phyloP scores from a whole-genome alignment of 768 basidiomycete genomes.

The Udeniomyces megalosporus region DNA sequence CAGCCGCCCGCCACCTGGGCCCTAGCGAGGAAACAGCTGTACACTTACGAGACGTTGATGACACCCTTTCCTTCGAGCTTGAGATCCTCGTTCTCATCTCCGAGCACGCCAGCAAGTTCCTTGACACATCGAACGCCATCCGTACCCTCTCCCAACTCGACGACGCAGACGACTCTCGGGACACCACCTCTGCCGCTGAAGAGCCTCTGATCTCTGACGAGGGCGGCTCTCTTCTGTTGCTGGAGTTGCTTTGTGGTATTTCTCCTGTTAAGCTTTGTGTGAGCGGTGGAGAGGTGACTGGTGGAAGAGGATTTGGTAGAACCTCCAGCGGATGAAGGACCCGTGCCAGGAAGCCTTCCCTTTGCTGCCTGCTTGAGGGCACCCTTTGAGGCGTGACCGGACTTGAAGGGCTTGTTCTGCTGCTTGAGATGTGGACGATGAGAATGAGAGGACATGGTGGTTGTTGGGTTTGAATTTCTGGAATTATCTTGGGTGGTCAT shows the following conservation, averaged over 20 bases:
- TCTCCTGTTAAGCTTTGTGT: slow-evolving; percentile 58
- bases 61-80: slow-evolving; percentile 33
- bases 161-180: slow-evolving; percentile 71
- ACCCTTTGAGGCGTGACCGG: slow-evolving; percentile 55
- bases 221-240: slow-evolving; percentile 47
- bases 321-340: neutral
- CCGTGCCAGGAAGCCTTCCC: slow-evolving; percentile 35
- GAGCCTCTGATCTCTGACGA: slow-evolving; percentile 56
- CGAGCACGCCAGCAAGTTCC: slow-evolving; percentile 46
- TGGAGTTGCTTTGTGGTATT: slow-evolving; percentile 77
- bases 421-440: slow-evolving; percentile 73
- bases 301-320: neutral
- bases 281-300: slow-evolving; percentile 34
- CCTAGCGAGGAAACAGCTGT: no score
- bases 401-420: slow-evolving; percentile 81
- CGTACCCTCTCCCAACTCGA: slow-evolving; percentile 49
- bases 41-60: slow-evolving; percentile 51
- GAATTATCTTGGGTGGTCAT: no score
- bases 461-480: no score
- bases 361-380: slow-evolving; percentile 69
- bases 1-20: neutral
- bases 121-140: slow-evolving; percentile 37
- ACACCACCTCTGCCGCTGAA: slow-evolving; percentile 41
- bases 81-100: slow-evolving; percentile 36
- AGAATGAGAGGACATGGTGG: slow-evolving; percentile 23